Percentiles rank a stretch among this genome's conserved stretches.
Conservation (phyloP, 495 filamentous ascomycete genomes). For the Penicillium daleae region DNA sequence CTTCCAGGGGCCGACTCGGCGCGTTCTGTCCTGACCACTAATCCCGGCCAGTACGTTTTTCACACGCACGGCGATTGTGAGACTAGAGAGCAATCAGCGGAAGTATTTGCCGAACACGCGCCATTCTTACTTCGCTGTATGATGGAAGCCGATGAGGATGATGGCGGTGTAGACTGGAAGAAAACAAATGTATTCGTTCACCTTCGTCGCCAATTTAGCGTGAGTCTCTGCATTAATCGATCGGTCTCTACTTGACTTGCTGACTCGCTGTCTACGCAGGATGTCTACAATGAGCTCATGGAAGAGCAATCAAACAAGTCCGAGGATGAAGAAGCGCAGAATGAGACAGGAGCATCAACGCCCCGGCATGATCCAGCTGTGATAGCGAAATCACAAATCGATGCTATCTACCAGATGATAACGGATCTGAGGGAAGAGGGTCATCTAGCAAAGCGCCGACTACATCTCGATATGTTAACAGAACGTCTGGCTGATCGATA, state of each 20-base stretch:
- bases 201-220: slow-evolving; percentile 55
- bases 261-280: slow-evolving; percentile 34
- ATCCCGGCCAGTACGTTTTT: slow-evolving; percentile 41
- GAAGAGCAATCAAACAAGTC: slow-evolving; percentile 32
- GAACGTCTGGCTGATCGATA: slow-evolving; percentile 30
- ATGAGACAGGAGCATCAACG: slow-evolving; percentile 28
- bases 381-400: slow-evolving; percentile 40
- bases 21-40: slow-evolving; percentile 10
- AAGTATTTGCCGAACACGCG: slow-evolving; percentile 57
- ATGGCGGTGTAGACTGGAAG: slow-evolving; percentile 58
- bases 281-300: slow-evolving; percentile 44
- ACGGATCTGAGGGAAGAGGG: slow-evolving; percentile 44
- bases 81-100: slow-evolving; percentile 51
- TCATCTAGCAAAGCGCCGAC: slow-evolving; percentile 49
- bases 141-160: slow-evolving; percentile 57
- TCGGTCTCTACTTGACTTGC: neutral
- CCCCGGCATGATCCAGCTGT: slow-evolving; percentile 35
- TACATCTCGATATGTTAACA: slow-evolving; percentile 42
- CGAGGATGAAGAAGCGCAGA: slow-evolving; percentile 32
- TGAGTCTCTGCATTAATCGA: slow-evolving; percentile 17
- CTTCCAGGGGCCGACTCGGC: neutral
- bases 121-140: slow-evolving; percentile 61
- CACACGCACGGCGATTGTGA: slow-evolving; percentile 52
- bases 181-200: slow-evolving; percentile 57
- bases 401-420: slow-evolving; percentile 43